phyloP scores from a whole-genome alignment of 768 basidiomycete species.

The Phanerochaete sordida region DNA sequence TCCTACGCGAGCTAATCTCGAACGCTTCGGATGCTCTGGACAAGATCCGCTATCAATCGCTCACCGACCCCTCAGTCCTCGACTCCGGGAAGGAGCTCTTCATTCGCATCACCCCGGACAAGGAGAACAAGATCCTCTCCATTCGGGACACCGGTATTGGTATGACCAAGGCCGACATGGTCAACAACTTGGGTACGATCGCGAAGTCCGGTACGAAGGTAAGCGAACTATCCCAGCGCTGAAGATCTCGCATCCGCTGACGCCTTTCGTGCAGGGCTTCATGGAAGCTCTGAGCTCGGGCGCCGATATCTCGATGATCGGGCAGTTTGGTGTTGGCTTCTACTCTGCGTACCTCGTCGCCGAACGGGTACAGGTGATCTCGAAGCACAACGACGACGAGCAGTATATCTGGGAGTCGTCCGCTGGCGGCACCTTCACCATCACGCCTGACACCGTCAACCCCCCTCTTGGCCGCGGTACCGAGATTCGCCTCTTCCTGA shows the following conservation, averaged over 20 bases:
- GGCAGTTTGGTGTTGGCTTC: constrained; percentile 99
- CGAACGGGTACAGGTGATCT: constrained; percentile 96
- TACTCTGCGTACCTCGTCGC: constrained; percentile 99
- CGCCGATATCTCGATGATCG: constrained; percentile 94
- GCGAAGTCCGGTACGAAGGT: constrained; percentile 95
- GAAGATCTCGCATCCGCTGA: neutral
- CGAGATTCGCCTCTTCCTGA: constrained; percentile 88
- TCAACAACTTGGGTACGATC: constrained; percentile 98
- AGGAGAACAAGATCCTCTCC: constrained; percentile 87
- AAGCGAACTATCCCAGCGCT: constrained; percentile 15
- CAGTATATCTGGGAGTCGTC: constrained; percentile 99
- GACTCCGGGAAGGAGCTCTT: constrained; percentile 89
- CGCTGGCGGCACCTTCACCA: constrained; percentile 98
- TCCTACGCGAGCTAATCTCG: constrained; percentile 97
- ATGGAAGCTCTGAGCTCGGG: constrained; percentile 96
- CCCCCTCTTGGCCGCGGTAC: constrained; percentile 91
- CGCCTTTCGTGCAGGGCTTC: constrained; percentile 65
- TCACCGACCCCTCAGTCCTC: constrained; percentile 89
- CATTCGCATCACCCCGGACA: constrained; percentile 94
- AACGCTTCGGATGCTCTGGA: constrained; percentile 98
- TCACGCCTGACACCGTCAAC: constrained; percentile 90
- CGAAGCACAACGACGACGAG: constrained; percentile 99
- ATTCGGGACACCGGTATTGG: constrained; percentile 97
- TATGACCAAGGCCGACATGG: constrained; percentile 99
- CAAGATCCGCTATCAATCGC: constrained; percentile 95